Percentiles rank a stretch among this genome's conserved stretches.
Evolutionary conservation across 1,139 yeast genomes (phyloP).

Genomic region (Magnusiomyces magnusii): DNA sequence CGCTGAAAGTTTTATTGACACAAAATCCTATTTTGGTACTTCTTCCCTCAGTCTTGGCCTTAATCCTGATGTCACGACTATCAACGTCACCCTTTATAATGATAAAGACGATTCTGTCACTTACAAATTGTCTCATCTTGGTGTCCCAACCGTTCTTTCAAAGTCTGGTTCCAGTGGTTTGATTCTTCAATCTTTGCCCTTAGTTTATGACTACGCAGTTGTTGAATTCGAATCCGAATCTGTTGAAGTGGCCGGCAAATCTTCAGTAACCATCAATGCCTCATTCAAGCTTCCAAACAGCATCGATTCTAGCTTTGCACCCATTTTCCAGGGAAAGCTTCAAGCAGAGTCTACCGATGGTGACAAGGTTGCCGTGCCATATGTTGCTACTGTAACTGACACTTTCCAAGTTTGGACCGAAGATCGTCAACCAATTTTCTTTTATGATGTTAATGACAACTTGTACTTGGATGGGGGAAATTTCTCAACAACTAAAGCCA

Average conservation of each 20-base stretch:
- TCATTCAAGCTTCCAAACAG: constrained; percentile 7
- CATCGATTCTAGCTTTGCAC: constrained; percentile 1
- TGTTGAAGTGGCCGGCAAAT: constrained; percentile 6
- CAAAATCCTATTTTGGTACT: constrained; percentile 26
- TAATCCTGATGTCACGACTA: constrained; percentile 9
- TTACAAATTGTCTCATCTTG: constrained; percentile 16
- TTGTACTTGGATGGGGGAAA: background rate
- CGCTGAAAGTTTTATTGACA: constrained; percentile 34
- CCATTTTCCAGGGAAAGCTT: constrained; percentile 12
- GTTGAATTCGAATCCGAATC: constrained; percentile 1
- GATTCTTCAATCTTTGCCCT: constrained; percentile 15
- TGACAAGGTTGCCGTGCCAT: constrained; percentile 8
- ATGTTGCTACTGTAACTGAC: constrained; percentile 8
- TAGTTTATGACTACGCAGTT: constrained; percentile 5
- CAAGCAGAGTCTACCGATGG: background rate
- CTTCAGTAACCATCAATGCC: constrained; percentile 5
- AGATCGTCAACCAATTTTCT: constrained; percentile 7
- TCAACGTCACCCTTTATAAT: constrained; percentile 16
- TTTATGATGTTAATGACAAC: constrained; percentile 1
- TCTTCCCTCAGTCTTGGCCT: constrained; percentile 17
- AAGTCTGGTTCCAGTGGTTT: constrained; percentile 3
- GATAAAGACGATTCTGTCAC: constrained; percentile 15
- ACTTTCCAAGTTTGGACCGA: constrained; percentile 8
- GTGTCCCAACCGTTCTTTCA: constrained; percentile 15
- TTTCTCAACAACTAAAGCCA: background rate